These are phyloP conservation scores for Nemania sp. DNA, from an alignment of 2,329 filamentous ascomycete species.

Conservation along the genomic window DNA sequence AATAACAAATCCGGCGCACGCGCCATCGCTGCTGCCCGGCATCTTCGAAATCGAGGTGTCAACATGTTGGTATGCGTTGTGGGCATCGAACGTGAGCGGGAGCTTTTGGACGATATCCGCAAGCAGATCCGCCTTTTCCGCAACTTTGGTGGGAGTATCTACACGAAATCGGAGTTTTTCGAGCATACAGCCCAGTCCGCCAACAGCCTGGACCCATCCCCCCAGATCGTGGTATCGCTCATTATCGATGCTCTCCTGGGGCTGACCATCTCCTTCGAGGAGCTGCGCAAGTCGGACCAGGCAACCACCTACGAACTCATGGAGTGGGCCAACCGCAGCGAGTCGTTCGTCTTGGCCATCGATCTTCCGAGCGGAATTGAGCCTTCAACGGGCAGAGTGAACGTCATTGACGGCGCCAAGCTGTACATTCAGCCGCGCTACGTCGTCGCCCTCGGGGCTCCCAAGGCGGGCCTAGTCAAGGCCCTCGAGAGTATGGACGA, in stretches of 20 bases:
- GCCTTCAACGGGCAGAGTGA: constrained; percentile 70
- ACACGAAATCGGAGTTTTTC: constrained; percentile 63
- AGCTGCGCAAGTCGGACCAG: constrained; percentile 80
- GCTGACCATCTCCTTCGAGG: constrained; percentile 85
- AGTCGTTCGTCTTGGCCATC: constrained; percentile 81
- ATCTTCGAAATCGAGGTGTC: constrained; percentile 80
- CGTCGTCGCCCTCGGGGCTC: constrained; percentile 83
- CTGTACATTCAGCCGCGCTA: constrained; percentile 81
- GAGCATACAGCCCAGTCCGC: constrained; percentile 58
- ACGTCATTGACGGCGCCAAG: constrained; percentile 71
- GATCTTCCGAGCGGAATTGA: constrained; percentile 90
- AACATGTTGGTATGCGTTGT: constrained; percentile 83
- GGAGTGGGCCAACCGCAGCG: constrained; percentile 88
- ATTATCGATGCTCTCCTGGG: constrained; percentile 83
- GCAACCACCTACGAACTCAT: constrained; percentile 86
- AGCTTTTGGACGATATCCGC: constrained; percentile 77
- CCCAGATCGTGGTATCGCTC: constrained; percentile 36
- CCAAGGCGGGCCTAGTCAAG: constrained; percentile 81
- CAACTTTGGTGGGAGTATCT: constrained; percentile 77
- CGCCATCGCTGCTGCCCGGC: constrained; percentile 81
- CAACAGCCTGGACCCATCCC: constrained; percentile 37
- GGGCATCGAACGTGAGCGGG: constrained; percentile 79
- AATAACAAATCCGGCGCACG: constrained; percentile 89
- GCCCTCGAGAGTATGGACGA: constrained; percentile 67
- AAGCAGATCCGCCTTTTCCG: constrained; percentile 84